Conservation (phyloP, 805 yeast genomes). For the Candida germanica region DNA sequence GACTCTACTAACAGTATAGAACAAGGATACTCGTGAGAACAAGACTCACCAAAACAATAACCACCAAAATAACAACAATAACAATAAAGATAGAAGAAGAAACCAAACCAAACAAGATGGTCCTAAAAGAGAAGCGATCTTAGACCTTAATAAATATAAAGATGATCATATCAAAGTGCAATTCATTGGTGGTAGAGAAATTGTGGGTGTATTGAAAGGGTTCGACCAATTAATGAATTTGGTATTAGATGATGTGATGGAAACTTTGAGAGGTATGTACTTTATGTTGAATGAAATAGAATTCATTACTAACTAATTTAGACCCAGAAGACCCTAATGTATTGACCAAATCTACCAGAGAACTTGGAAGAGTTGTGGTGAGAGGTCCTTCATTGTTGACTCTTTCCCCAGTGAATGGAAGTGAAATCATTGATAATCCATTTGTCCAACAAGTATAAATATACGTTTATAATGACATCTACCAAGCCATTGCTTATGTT, state of each 20-base stretch:
- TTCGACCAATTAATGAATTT: constrained; percentile 78
- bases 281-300: no score
- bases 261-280: constrained; percentile 54
- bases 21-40: constrained; percentile 1
- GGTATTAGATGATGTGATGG: constrained; percentile 69
- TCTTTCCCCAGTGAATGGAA: constrained; percentile 71
- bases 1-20: neutral
- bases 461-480: no score
- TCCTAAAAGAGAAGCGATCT: constrained; percentile 88
- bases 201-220: constrained; percentile 80
- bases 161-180: constrained; percentile 73
- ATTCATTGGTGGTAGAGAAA: constrained; percentile 81
- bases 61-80: constrained; percentile 5
- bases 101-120: constrained; percentile 46
- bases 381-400: constrained; percentile 80
- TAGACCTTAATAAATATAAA: constrained; percentile 73
- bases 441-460: no score
- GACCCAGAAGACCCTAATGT: constrained; percentile 63
- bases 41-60: neutral
- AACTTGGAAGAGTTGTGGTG: constrained; percentile 74
- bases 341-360: constrained; percentile 57
- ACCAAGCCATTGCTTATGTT: no score
- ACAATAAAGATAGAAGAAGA: constrained; percentile 17
- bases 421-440: constrained; percentile 69
- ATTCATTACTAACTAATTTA: constrained; percentile 14